Evolutionary conservation across 495 filamentous ascomycete species (phyloP).

Genomic region (Platismatia glauca): DNA sequence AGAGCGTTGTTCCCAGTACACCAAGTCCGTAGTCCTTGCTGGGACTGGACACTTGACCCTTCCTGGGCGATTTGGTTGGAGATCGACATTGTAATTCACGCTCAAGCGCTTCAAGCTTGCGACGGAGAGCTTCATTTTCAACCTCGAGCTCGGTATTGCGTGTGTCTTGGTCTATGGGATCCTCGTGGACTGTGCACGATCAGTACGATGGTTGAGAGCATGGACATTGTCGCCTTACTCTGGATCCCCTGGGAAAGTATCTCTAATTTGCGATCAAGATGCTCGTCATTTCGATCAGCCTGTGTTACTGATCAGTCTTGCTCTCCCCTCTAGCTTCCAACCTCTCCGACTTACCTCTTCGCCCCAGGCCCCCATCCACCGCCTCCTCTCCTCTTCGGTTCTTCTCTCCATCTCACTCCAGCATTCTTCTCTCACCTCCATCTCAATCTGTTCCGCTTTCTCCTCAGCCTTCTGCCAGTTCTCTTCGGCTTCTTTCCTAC

Average conservation of each 20-base stretch:
- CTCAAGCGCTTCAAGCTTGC: slow-evolving; percentile 38
- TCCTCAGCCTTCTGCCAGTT: slow-evolving; percentile 54
- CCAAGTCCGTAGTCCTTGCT: slow-evolving; percentile 30
- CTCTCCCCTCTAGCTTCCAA: neutral
- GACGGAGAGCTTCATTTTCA: slow-evolving; percentile 41
- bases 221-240: neutral
- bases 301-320: slow-evolving; percentile 18
- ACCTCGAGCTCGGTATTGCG: slow-evolving; percentile 37
- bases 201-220: slow-evolving; percentile 6
- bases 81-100: slow-evolving; percentile 40
- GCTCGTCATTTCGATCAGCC: slow-evolving; percentile 59
- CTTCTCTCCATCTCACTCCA: slow-evolving; percentile 74
- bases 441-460: slow-evolving; percentile 62
- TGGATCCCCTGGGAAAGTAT: slow-evolving; percentile 63
- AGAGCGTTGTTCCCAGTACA: slow-evolving; percentile 37
- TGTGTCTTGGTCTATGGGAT: slow-evolving; percentile 32
- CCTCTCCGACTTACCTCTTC: slow-evolving; percentile 49
- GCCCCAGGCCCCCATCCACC: slow-evolving; percentile 68
- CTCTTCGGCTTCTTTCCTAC: slow-evolving; percentile 49
- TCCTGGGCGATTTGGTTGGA: slow-evolving; percentile 29
- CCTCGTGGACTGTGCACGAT: slow-evolving; percentile 38
- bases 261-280: slow-evolving; percentile 85
- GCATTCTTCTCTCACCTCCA: slow-evolving; percentile 83
- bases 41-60: slow-evolving; percentile 22
- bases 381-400: slow-evolving; percentile 60